Evolutionary conservation across 2,329 filamentous ascomycete genomes (phyloP).

Genomic region (Pseudogymnoascus sp.): DNA sequence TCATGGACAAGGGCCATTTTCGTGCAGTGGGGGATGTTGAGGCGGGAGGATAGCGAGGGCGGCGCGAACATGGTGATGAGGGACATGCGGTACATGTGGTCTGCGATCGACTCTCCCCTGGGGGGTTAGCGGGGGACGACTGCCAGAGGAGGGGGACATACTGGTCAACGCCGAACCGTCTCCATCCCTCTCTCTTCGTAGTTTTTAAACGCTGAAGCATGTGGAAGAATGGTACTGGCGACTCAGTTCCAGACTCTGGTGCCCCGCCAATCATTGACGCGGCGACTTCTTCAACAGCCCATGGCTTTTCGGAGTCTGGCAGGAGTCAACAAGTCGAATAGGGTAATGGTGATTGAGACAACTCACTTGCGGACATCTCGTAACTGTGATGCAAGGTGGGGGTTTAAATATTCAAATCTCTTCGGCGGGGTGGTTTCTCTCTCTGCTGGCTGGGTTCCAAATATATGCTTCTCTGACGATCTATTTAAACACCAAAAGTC

Average conservation of each 20-base stretch:
- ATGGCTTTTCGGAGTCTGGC: slow-evolving; percentile 30
- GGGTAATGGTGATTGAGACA: not conserved
- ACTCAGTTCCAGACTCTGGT: slow-evolving; percentile 52
- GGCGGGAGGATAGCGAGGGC: slow-evolving; percentile 55
- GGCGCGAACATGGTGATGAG: slow-evolving; percentile 91
- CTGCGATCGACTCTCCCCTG: slow-evolving; percentile 81
- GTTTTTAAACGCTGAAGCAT: slow-evolving; percentile 90
- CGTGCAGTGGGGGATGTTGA: slow-evolving; percentile 78
- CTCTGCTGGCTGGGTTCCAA: not conserved
- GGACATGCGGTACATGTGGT: slow-evolving; percentile 99
- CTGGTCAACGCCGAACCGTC: slow-evolving; percentile 68
- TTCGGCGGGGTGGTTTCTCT: not conserved
- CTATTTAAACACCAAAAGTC: not conserved
- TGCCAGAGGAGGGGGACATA: slow-evolving; percentile 23
- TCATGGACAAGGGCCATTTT: slow-evolving; percentile 96
- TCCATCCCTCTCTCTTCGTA: slow-evolving; percentile 92
- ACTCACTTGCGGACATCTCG: not conserved
- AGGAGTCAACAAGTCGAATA: not conserved
- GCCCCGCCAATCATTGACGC: slow-evolving; percentile 51
- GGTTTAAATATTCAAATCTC: not conserved
- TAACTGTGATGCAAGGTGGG: not conserved
- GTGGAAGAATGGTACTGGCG: slow-evolving; percentile 89
- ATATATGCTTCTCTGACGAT: not conserved
- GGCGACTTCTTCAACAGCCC: slow-evolving; percentile 56
- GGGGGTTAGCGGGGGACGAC: slow-evolving; percentile 14